A percentile compares a stretch with the other conserved stretches of the same genome.
These are phyloP conservation scores for Kluyveromyces marxianus DNA, from an alignment of 1,139 yeast species.

Conservation along the genomic window DNA sequence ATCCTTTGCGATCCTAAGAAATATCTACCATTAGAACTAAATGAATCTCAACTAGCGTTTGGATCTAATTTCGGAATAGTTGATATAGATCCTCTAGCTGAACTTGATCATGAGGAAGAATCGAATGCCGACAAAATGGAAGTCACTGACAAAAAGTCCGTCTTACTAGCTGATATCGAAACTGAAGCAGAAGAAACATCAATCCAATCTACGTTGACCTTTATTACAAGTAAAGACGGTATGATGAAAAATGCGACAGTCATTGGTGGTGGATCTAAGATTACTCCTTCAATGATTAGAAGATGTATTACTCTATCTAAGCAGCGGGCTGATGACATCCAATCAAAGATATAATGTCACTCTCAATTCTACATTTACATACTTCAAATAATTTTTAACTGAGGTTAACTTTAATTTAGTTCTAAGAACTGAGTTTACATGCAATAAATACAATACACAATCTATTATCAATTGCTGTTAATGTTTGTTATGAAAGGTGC, in stretches of 20 bases:
- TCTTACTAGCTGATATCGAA: slow-evolving; percentile 61
- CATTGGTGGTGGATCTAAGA: slow-evolving; percentile 38
- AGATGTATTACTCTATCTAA: slow-evolving; percentile 42
- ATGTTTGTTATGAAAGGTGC: not conserved
- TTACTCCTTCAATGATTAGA: slow-evolving; percentile 41
- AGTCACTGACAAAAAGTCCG: slow-evolving; percentile 21
- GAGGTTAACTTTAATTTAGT: too few relatives aligned
- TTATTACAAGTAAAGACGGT: slow-evolving; percentile 28
- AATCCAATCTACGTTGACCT: slow-evolving; percentile 29
- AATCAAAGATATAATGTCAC: slow-evolving; percentile 6
- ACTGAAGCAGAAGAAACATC: slow-evolving; percentile 69
- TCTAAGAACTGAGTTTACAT: not conserved
- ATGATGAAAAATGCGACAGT: slow-evolving; percentile 33
- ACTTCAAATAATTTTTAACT: not conserved
- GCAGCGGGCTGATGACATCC: slow-evolving; percentile 34
- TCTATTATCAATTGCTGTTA: too few relatives aligned
- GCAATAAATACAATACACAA: not conserved
- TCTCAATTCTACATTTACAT: not conserved
- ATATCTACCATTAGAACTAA: slow-evolving; percentile 33
- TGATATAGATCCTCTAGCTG: slow-evolving; percentile 34
- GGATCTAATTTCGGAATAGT: slow-evolving; percentile 64
- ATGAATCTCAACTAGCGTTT: slow-evolving; percentile 35
- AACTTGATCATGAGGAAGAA: slow-evolving; percentile 28
- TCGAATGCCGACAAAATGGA: slow-evolving; percentile 22
- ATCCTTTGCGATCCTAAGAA: slow-evolving; percentile 38